Evolutionary conservation across 345 rosid genomes (phyloP).

Genomic region (Populus davidiana): DNA sequence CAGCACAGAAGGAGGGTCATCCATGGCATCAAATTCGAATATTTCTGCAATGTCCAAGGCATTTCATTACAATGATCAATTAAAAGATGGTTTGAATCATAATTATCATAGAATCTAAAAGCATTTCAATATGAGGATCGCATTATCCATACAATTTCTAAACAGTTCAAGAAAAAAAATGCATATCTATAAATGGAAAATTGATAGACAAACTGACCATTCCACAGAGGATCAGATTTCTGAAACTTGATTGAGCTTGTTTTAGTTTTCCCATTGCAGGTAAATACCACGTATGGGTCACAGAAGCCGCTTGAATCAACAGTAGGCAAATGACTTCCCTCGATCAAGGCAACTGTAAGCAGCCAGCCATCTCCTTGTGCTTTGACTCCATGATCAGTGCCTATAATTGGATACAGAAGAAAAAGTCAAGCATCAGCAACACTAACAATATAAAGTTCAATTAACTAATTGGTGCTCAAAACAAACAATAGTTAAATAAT

Average conservation of each 20-base stretch:
- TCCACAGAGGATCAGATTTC: constrained; percentile 83
- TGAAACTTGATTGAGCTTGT: constrained; percentile 96
- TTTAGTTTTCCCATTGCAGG: constrained; percentile 84
- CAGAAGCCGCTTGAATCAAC: constrained; percentile 88
- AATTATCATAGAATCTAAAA: not conserved
- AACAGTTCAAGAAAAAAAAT: not conserved
- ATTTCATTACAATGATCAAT: constrained; percentile 12
- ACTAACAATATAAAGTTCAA: not conserved
- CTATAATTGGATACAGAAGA: constrained; percentile 35
- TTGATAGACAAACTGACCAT: constrained; percentile 49
- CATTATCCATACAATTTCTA: constrained; percentile 5
- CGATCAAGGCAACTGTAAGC: constrained; percentile 85
- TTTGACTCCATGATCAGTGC: constrained; percentile 90
- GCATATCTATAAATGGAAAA: constrained; percentile 13
- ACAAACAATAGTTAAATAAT: not conserved
- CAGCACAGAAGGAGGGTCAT: constrained; percentile 91
- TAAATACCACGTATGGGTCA: constrained; percentile 90
- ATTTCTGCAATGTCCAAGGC: constrained; percentile 63
- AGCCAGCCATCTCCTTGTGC: constrained; percentile 98
- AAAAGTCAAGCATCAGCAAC: not conserved
- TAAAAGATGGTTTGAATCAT: constrained; percentile 10
- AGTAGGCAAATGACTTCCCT: constrained; percentile 80
- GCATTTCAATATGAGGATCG: not conserved
- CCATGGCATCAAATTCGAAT: constrained; percentile 96
- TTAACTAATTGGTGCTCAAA: not conserved